Percentiles rank a stretch among this genome's conserved stretches.
Conservation (phyloP, 164 flowering plant genomes). For the Vitis vinifera region ASM3070453v1 NC_081813.1:369501-370000, state of each 20-base stretch:
- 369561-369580: too few relatives aligned
- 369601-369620: too few relatives aligned
- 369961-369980: not conserved
- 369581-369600: too few relatives aligned
- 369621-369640: too few relatives aligned
- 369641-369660: too few relatives aligned
- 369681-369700: not conserved
- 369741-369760: constrained; percentile 85
- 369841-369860: constrained; percentile 71
- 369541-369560: too few relatives aligned
- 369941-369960: not conserved
- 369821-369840: constrained; percentile 91
- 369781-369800: constrained; percentile 97
- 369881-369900: not conserved
- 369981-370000: constrained; percentile 75
- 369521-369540: too few relatives aligned
- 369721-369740: constrained; percentile 97
- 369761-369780: constrained; percentile 96
- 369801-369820: constrained; percentile 97
- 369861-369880: not conserved
- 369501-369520: too few relatives aligned
- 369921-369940: not conserved
- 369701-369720: constrained; percentile 78
- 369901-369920: not conserved
- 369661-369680: too few relatives aligned